Evolutionary conservation across 2,329 filamentous ascomycete genomes (phyloP).

Genomic region (Trichoderma oligosporum): DNA sequence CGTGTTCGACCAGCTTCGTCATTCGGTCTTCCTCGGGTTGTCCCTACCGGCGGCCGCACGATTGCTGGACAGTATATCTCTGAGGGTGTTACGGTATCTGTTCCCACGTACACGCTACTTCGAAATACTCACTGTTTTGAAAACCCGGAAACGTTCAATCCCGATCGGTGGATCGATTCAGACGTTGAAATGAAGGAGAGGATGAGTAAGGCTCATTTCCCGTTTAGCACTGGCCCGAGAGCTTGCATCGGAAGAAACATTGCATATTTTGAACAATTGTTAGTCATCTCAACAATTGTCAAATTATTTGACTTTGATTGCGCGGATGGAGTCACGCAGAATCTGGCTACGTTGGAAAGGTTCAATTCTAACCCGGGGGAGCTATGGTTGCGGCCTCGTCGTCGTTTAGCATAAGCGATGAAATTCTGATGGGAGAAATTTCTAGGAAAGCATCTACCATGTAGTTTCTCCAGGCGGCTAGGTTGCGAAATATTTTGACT

Average conservation of each 20-base stretch:
- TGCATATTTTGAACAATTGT: not conserved
- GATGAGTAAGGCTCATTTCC: not conserved
- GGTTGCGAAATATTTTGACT: no score
- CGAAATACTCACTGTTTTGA: not conserved
- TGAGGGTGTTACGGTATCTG: not conserved
- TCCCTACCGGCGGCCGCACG: not conserved
- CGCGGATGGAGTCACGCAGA: not conserved
- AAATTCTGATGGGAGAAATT: no score
- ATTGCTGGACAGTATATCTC: not conserved
- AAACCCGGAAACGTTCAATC: constrained; percentile 6
- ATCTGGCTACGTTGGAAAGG: not conserved
- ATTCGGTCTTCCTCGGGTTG: constrained; percentile 22
- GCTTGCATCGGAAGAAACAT: constrained; percentile 14
- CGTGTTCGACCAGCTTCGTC: constrained; percentile 26
- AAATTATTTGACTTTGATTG: not conserved
- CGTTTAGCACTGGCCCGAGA: constrained; percentile 4
- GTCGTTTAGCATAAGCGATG: no score
- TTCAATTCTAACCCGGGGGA: not conserved
- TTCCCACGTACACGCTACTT: constrained; percentile 4
- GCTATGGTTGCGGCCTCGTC: not conserved
- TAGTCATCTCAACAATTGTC: not conserved
- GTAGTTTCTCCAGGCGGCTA: no score
- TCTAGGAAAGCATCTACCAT: no score
- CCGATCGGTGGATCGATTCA: constrained; percentile 14
- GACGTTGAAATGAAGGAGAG: not conserved